Evolutionary conservation across 345 rosid genomes (phyloP).

Genomic region (Euphorbia lathyris): DNA sequence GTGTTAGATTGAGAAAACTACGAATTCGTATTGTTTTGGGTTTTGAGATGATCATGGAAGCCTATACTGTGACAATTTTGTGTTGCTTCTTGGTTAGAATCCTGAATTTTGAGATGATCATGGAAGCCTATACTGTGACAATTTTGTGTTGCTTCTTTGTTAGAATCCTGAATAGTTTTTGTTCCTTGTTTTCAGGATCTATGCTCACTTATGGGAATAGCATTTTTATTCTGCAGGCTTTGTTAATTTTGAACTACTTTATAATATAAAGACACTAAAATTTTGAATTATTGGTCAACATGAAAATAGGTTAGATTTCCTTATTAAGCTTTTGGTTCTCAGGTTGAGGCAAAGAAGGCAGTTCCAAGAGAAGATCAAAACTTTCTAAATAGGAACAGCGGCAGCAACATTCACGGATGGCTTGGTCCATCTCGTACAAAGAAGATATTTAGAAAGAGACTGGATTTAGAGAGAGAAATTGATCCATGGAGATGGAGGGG

Average conservation of each 20-base stretch:
- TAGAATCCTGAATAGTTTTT: too few relatives aligned
- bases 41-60: slow-evolving; percentile 27
- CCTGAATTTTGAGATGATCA: slow-evolving; percentile 27
- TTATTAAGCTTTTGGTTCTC: slow-evolving; percentile 22
- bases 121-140: slow-evolving; percentile 6
- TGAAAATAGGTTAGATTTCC: background rate
- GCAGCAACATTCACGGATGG: slow-evolving; percentile 53
- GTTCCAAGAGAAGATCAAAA: slow-evolving; percentile 85
- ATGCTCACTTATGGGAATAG: background rate
- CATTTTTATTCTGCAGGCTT: background rate
- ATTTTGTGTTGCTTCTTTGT: too few relatives aligned
- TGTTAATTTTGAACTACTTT: slow-evolving; percentile 14
- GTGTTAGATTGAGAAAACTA: background rate
- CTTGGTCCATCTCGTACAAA: slow-evolving; percentile 62
- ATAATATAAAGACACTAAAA: background rate
- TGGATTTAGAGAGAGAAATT: too few relatives aligned
- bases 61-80: background rate
- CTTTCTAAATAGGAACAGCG: slow-evolving; percentile 47
- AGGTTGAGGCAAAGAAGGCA: slow-evolving; percentile 99
- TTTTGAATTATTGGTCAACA: background rate
- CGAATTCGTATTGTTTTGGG: background rate
- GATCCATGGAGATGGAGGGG: too few relatives aligned
- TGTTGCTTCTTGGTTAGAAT: too few relatives aligned
- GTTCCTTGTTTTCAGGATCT: background rate
- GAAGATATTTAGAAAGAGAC: slow-evolving; percentile 78